Base-by-base conservation (phyloP, 2,329 filamentous ascomycete species). In the Anthostomella pinea region DNA sequence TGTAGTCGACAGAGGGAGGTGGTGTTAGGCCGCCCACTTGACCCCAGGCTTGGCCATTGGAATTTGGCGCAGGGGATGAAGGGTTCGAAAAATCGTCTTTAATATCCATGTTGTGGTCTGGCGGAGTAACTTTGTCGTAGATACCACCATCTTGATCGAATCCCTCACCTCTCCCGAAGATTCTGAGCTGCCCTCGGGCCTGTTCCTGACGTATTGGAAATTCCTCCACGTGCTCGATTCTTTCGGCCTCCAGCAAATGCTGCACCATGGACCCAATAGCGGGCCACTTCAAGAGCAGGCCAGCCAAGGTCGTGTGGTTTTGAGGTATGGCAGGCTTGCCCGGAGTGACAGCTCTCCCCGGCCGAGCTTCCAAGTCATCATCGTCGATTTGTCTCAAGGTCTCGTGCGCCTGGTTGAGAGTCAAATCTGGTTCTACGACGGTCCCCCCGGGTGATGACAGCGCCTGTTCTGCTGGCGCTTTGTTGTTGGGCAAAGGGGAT, bases 261-360 rank as follows among this genome's bases (percentile, higher is more conserved):
- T 56, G 69, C 21, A 87, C 79, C 56, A 96, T 57, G 44, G 73
- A 65, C 56, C 71, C 65, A 36, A 93, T 87, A 0, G 81, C 75
- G 0, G 75, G 75, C 81, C 85, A 89, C 30, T 76, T 72, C 18
- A 97, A 67, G 13, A 97, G 69, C 45, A 89, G 78, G 33, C 93
- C 87, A 1, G 89, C 89, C n/a, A 88, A 79, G 1, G 90, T 96
- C 0, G 87, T 94, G 56, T 97, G 91, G 49, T 95, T 87, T 18
- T 82, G 77, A 1, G 88, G 86, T 38, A 95, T 86, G 2, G 84
- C 78, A 10, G 85, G 76, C 47, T 81, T 74, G 30, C 79, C 80
- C 1, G 74, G 73, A 9, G 64, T 66, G 6, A 77, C 72, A 8
- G 70, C 64, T 6, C 71, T 70, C 6, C 72, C 71, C 14, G 74